phyloP scores from a whole-genome alignment of 805 yeast species.

The Candida boidinii region DNA sequence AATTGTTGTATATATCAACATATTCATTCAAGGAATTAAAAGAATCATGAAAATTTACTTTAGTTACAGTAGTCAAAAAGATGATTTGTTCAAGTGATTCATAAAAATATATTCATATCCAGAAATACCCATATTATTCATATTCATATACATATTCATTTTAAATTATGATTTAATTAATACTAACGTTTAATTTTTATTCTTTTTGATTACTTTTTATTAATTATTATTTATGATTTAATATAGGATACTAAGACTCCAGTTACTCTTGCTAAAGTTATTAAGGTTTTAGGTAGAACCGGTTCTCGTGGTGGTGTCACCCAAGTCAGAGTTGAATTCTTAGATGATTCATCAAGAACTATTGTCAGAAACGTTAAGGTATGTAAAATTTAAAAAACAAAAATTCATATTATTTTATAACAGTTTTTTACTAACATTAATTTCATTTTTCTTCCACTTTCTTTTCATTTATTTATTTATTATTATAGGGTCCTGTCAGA shows the following conservation, averaged over 20 bases:
- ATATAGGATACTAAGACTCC: conserved; percentile 64
- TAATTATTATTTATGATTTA: no score
- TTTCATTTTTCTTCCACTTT: conserved; percentile 3
- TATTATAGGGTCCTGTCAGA: conserved; percentile 74
- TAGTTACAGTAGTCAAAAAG: no score
- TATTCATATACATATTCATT: no score
- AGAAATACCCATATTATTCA: no score
- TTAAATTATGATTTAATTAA: no score
- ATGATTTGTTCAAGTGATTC: no score
- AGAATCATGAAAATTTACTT: no score
- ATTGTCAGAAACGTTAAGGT: conserved; percentile 90
- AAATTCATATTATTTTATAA: not conserved
- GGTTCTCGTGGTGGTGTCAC: conserved; percentile 99
- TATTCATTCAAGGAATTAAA: no score
- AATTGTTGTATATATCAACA: no score
- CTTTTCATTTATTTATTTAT: not conserved
- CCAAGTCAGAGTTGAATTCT: conserved; percentile 96
- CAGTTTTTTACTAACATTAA: conserved; percentile 6
- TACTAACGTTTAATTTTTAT: no score
- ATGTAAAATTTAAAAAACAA: conserved; percentile 2
- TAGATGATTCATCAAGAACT: conserved; percentile 91
- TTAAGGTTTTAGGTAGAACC: conserved; percentile 99
- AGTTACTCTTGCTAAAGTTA: conserved; percentile 98
- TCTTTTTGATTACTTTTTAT: no score
- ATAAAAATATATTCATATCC: no score